phyloP scores from a whole-genome alignment of 305 asterid species.

The Fraxinus platypoda region DNA sequence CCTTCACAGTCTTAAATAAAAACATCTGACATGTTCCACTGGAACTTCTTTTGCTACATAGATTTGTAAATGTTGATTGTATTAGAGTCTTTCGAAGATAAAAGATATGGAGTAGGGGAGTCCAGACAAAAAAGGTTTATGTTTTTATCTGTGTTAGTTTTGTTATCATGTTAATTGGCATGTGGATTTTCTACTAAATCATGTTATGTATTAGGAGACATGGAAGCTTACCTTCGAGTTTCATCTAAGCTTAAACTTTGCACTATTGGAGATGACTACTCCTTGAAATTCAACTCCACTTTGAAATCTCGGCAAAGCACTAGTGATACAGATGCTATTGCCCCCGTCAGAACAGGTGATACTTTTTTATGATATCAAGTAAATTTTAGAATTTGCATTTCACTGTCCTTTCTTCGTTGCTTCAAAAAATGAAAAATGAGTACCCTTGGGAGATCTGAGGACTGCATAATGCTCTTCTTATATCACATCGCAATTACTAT shows the following conservation, averaged over 20 bases:
- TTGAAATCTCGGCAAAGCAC: constrained; percentile 49
- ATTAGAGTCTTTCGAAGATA: neutral
- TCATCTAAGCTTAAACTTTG: constrained; percentile 84
- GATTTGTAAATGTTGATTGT: neutral
- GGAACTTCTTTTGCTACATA: neutral
- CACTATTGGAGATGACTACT: constrained; percentile 57
- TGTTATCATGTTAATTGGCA: neutral
- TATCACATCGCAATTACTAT: neutral
- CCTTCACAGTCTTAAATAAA: neutral
- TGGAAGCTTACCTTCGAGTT: constrained; percentile 63
- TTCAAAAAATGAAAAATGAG: constrained; percentile 18
- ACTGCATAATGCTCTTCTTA: neutral
- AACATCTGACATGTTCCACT: neutral
- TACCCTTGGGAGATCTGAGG: constrained; percentile 6
- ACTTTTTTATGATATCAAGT: constrained; percentile 1
- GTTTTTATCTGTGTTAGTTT: neutral
- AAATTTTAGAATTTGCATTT: neutral
- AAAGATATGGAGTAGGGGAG: neutral
- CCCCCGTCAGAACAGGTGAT: constrained; percentile 62
- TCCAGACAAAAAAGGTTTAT: neutral
- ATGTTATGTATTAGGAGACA: constrained; percentile 54
- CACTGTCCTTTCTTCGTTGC: constrained; percentile 11
- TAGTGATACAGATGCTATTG: constrained; percentile 55
- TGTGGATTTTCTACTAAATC: neutral
- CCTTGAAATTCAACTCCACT: constrained; percentile 46